Evolutionary conservation across 1,139 yeast genomes (phyloP).

Genomic region (Geotrichum candidum): DNA sequence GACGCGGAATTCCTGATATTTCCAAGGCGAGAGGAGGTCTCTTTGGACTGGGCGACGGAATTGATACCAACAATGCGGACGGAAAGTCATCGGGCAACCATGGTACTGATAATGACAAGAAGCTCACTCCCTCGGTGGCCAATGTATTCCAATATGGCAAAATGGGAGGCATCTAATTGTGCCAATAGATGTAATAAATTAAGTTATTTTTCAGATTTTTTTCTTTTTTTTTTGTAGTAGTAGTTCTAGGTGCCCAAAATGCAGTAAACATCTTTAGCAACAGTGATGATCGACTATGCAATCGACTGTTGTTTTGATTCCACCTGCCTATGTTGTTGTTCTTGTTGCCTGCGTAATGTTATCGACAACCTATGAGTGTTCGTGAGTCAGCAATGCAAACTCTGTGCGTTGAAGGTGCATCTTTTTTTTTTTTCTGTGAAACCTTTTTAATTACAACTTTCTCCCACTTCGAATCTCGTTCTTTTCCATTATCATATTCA

Average conservation of each 20-base stretch:
- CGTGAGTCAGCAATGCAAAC: constrained; percentile 8
- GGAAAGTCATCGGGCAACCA: not conserved
- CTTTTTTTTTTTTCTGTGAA: not conserved
- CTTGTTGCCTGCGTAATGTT: not conserved
- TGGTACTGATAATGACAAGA: constrained; percentile 12
- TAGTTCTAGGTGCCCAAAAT: no score
- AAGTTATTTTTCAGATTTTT: not conserved
- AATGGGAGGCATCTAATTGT: constrained; percentile 29
- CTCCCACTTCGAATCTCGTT: not conserved
- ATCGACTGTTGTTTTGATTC: not conserved
- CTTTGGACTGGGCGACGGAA: constrained; percentile 36
- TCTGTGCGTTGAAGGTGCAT: not conserved
- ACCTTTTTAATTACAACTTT: not conserved
- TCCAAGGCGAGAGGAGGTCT: constrained; percentile 31
- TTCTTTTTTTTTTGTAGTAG: not conserved
- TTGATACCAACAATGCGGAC: constrained; percentile 20
- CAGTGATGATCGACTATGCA: no score
- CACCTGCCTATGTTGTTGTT: not conserved
- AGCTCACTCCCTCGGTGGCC: constrained; percentile 26
- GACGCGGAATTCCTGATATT: constrained; percentile 37
- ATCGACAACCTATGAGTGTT: not conserved
- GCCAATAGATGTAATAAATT: not conserved
- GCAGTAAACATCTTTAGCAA: no score
- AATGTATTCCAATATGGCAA: constrained; percentile 33
- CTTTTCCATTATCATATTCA: no score